Evolutionary conservation across 108 stramenopile genomes (phyloP), one percentile per base, ranked within the genome.

Genomic region (Stephanodiscus triporus): DNA sequence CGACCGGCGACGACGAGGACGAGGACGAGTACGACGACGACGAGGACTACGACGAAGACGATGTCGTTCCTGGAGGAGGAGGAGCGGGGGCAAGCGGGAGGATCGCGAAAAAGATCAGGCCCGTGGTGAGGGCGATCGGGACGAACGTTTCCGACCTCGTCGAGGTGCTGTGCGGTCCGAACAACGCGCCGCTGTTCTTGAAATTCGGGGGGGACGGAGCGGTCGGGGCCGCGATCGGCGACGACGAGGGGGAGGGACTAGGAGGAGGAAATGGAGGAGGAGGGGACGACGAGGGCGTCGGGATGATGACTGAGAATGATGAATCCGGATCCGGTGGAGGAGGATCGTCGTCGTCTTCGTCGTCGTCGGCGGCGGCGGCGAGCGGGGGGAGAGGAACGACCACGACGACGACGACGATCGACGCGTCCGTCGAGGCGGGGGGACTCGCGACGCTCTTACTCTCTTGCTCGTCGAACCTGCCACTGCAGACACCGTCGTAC

Each of bases 401-500:
- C 20, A 22, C 83, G 24, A 68, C 49, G 17, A 20, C 79, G 20
- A 66, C 51, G 63, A 47, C 50, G 17, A 63, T 72, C 19, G 60
- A 75, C 36, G 82, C 86, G 6, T 65, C 79, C 60, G 75, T 66
- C 14, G 64, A 80, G 38, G 85, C 78, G 10, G 89, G 89, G 13
- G 69, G 81, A 11, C 64, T 87, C 13, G 83, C 85, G 24, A 42
- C 85, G 0, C 58, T 89, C 23, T 56, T 91, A 19, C 55, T 84
- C 17, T 82, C 82, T 23, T 92, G 91, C 65, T 89, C 85, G n/a
- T 75, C 84, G 19, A 72, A 68, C 38, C 70, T 89, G 22, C 94
- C 94, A 1, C 60, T 91, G 19, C 91, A 92, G 73, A 92, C 90
- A 9, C 90, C 90, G 7, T 78, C 80, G 20, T 91, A 92, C 75